These are phyloP conservation scores for Metarhizium humberi DNA, from an alignment of 2,329 filamentous ascomycete genomes.

Conservation along the genomic window DNA sequence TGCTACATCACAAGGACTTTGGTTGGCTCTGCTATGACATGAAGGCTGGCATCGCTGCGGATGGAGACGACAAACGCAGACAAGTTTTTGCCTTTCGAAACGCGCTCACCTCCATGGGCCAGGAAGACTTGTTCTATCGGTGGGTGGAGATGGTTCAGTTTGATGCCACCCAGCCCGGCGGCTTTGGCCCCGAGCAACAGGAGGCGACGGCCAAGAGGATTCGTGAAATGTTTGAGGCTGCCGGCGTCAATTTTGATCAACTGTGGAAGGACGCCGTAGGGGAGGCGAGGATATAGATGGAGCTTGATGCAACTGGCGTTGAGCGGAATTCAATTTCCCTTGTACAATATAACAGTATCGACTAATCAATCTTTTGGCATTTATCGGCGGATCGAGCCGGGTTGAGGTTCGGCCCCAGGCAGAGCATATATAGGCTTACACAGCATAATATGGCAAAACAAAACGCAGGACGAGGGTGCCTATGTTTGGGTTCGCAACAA, in stretches of 20 bases:
- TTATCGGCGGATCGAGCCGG: too few species aligned
- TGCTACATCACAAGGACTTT: slow-evolving; percentile 57
- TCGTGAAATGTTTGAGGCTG: slow-evolving; percentile 61
- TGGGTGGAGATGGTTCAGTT: slow-evolving; percentile 92
- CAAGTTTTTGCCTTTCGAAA: slow-evolving; percentile 78
- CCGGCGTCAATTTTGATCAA: slow-evolving; percentile 73
- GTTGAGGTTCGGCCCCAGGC: too few species aligned
- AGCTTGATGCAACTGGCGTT: neutral
- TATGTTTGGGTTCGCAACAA: too few species aligned
- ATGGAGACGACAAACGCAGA: slow-evolving; percentile 55
- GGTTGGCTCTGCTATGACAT: slow-evolving; percentile 57
- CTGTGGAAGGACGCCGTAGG: slow-evolving; percentile 62
- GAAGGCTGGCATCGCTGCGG: slow-evolving; percentile 40
- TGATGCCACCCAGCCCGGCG: slow-evolving; percentile 69
- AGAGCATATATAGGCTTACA: too few species aligned
- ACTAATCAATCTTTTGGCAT: too few species aligned
- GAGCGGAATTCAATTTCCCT: too few species aligned
- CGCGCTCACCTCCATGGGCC: slow-evolving; percentile 63
- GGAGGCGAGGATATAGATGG: slow-evolving; percentile 9
- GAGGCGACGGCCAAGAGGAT: slow-evolving; percentile 63
- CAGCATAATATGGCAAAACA: too few species aligned
- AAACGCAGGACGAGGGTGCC: too few species aligned
- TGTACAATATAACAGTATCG: too few species aligned
- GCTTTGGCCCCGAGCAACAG: slow-evolving; percentile 69
- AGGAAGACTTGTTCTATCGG: slow-evolving; percentile 81